Base-by-base conservation (phyloP, 2,329 filamentous ascomycete genomes). In the Cordyceps sp. region DNA sequence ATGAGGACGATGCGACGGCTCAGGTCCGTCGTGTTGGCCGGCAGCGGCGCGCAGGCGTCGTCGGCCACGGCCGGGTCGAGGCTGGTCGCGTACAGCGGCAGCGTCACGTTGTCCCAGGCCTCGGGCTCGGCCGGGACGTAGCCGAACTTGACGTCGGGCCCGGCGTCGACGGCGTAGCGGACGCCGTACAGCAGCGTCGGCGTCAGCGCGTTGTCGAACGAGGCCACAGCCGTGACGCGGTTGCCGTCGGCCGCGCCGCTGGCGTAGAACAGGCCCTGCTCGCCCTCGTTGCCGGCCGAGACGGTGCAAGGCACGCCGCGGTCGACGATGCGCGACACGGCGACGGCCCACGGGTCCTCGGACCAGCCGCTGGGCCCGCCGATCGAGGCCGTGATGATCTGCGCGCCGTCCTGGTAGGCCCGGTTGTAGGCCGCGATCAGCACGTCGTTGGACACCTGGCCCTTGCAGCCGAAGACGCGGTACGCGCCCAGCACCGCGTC, bases 391-490 rank as follows among this genome's bases (percentile, higher is more conserved):
- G 63, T 68, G 43, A 73, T 71, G 39, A 73, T 63, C 41, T 72
- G 54, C 23, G 62, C 62, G 22, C 67, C 68, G n/a, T 62, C 69
- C 43, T 76, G 62, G 39, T 64, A 73, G 0, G 73, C 73, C 42
- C 59, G 61, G 49, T 69, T 64, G 44, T 67, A 74, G 2, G 71
- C 69, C 8, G 61, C 60, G 27, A 75, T 69, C 32, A 78, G 48
- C 8, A 75, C 53, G 36, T 76, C 72, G 41, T 66, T 65, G 12
- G 50, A 46, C n/a, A 61, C 55, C 22, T 52, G 46, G 23, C 66
- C 69, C 1, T 44, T 36, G 45, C 69, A 75, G 29, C 67, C 67
- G 35, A 74, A 72, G 4, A 72, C 65, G 29, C 62, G 61, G 52
- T 67, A 76, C 29, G 62, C 58, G 28, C 67, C 67, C 2, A 77